Base-by-base conservation (phyloP, 768 basidiomycete genomes). In the Kwoniella dendrophila region DNA sequence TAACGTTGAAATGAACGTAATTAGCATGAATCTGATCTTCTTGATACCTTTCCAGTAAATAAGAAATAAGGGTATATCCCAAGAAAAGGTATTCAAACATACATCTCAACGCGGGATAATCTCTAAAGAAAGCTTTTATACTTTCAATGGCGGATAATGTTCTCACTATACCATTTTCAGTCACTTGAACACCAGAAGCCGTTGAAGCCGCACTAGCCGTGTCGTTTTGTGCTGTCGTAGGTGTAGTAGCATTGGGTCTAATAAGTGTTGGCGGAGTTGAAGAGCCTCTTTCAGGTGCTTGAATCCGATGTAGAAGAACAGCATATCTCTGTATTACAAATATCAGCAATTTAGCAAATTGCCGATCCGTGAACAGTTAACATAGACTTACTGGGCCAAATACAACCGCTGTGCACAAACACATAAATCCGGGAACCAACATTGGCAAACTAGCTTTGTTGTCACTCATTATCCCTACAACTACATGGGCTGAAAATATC, bases 401-500 rank as follows among this genome's bases (percentile, higher is more conserved):
- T 11, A 90, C 82, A 74, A 94, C 88, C 1, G 76, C 78, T 24
- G 92, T 79, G 4, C 90, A 81, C 57, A 89, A 88, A 11, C 90
- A 87, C 26, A 94, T 72, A 71, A 92, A 94, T 0, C 90, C 90
- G 1, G 92, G 91, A 0, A 88, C 88, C 40, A 93, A 83, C 26
- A 93, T 82, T 0, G 90, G 87, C 24, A 95, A 78, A 1, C 90
- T 91, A 1, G 90, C 85, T 30, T 87, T 81, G 43, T 91, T 91
- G 63, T 93, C 89, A 2, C 89, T 86, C 36, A 93, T 80, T 58
- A 94, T 88, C 3, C 90, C 90, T 60, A 95, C 88, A 0, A 91
- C 93, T 56, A 93, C 86, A 70, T 94, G 90, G 0, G 88, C 89
- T 20, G 90, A 89, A 74, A 95, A 94, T 0, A 89, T 86, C 43